Base-by-base conservation (phyloP, 441 rosid species). In the Breynia disticha region DNA sequence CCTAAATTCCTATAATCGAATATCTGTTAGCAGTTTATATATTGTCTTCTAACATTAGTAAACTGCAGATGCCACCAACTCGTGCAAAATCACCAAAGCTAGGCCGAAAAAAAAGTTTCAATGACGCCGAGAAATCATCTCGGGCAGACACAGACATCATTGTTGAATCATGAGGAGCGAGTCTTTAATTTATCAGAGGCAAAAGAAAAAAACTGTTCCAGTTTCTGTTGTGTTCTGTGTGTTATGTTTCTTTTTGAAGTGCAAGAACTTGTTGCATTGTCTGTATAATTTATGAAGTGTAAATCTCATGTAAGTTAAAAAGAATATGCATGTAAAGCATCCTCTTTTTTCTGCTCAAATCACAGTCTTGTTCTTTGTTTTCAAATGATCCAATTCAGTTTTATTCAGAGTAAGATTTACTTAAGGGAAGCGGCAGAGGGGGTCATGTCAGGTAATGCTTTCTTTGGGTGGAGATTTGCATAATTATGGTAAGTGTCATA, bases 51-150 rank as follows among this genome's bases (percentile, higher is more conserved):
- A 41, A 64, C 49, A 57, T 60, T 67, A 9, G 19, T 64, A 50
- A 38, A 50, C 65, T 54, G 64, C 81, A 91, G 98, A 61, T 82
- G 72, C 97, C 95, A 53, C 84, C 95, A 70, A 88, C 98, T 49
- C 90, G 97, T 45, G 87, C 98, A 68, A 91, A 78, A 75, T 91
- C 98, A 54, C 98, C 98, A 14, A 91, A 79, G 73, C 78, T 88
- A 21, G 94, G 95, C 0, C 76, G 94, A 57, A 84, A 86, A 64
- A 90, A 80, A 75, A 82, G 84, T 77, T 72, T 63, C 51, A 65
- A 64, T 39, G 72, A 79, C 67, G 66, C 70, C 21, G 67, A 54
- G 48, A 55, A 50, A 69, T 55, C 68, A 46, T 62, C 62, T 38
- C 66, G 73, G 57, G 76, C 76, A 39, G 79, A 70, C 51, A 76